phyloP scores from a whole-genome alignment of 1,284 basidiomycete genomes.

The Microbotryum lychnidis-dioicae region DNA sequence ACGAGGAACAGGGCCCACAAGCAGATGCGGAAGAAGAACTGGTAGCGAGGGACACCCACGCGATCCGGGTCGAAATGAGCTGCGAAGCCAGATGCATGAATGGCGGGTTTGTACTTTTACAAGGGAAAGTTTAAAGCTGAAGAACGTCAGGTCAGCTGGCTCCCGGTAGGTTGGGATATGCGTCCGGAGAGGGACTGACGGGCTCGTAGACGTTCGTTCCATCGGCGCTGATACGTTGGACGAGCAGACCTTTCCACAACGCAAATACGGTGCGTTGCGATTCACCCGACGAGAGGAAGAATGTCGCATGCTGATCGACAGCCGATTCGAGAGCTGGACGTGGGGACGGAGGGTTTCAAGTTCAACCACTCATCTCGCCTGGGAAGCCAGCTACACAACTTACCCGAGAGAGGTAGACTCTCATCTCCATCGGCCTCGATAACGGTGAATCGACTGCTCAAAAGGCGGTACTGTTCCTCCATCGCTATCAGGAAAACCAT shows the following conservation, averaged over 20 bases:
- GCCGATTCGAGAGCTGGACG: slow-evolving; percentile 56
- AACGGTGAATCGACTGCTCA: slow-evolving; percentile 58
- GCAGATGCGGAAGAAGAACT: slow-evolving; percentile 46
- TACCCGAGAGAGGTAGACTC: slow-evolving; percentile 59
- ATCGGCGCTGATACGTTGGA: slow-evolving; percentile 24
- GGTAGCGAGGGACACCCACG: slow-evolving; percentile 72
- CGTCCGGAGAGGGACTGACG: neutral
- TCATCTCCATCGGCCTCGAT: slow-evolving; percentile 65
- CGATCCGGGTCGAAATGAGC: slow-evolving; percentile 65
- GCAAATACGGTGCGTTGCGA: slow-evolving; percentile 53
- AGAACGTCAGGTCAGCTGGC: slow-evolving; percentile 1
- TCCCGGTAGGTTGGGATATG: slow-evolving; percentile 2
- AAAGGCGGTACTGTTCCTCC: slow-evolving; percentile 22
- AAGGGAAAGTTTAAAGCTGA: too few relatives aligned
- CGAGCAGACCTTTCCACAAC: slow-evolving; percentile 37
- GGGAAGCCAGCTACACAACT: neutral
- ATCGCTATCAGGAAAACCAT: neutral
- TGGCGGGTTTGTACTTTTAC: slow-evolving; percentile 42
- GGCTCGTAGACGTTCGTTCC: slow-evolving; percentile 19
- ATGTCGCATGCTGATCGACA: slow-evolving; percentile 59
- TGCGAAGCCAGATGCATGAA: slow-evolving; percentile 51
- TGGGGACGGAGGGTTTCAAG: neutral
- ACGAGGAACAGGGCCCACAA: slow-evolving; percentile 79
- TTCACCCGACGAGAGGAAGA: slow-evolving; percentile 80
- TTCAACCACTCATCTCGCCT: too few relatives aligned